phyloP scores from a whole-genome alignment of 768 basidiomycete species.

The Mycena leptocephala region DNA sequence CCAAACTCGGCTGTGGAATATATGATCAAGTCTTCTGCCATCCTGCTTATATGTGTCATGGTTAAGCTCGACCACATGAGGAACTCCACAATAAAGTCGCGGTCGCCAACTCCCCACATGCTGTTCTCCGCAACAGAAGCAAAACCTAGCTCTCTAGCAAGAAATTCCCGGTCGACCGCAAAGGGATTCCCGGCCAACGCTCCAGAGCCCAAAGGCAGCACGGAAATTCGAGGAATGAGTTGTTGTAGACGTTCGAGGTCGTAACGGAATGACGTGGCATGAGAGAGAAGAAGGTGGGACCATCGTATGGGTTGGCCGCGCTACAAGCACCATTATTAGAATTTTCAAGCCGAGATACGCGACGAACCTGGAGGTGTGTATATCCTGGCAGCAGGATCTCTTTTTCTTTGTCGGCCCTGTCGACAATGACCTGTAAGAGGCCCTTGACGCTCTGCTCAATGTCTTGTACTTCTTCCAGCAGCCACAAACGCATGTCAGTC shows the following conservation, averaged over 20 bases:
- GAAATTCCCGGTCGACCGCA: conserved; percentile 92
- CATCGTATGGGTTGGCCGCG: conserved; percentile 98
- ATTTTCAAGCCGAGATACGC: background rate
- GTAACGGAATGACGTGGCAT: conserved; percentile 93
- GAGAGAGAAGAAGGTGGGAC: conserved; percentile 97
- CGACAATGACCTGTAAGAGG: conserved; percentile 90
- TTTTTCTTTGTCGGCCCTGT: conserved; percentile 94
- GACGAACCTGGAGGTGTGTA: conserved; percentile 92
- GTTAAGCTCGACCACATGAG: conserved; percentile 95
- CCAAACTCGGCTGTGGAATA: conserved; percentile 99
- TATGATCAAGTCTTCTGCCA: conserved; percentile 97
- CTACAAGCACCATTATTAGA: conserved; percentile 56
- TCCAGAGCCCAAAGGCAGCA: conserved; percentile 94
- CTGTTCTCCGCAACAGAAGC: conserved; percentile 93
- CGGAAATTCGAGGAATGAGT: conserved; percentile 91
- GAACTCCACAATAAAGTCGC: conserved; percentile 98
- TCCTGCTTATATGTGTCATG: conserved; percentile 94
- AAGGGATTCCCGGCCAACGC: conserved; percentile 98
- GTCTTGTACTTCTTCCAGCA: conserved; percentile 82
- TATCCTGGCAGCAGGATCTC: conserved; percentile 95
- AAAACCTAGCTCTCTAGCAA: conserved; percentile 93
- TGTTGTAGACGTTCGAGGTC: conserved; percentile 91
- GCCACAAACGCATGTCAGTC: conserved; percentile 98
- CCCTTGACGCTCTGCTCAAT: conserved; percentile 81
- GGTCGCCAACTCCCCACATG: conserved; percentile 96